Conservation (phyloP, 352 stramenopile genomes). For the Phytophthora niederhauseri region DNA sequence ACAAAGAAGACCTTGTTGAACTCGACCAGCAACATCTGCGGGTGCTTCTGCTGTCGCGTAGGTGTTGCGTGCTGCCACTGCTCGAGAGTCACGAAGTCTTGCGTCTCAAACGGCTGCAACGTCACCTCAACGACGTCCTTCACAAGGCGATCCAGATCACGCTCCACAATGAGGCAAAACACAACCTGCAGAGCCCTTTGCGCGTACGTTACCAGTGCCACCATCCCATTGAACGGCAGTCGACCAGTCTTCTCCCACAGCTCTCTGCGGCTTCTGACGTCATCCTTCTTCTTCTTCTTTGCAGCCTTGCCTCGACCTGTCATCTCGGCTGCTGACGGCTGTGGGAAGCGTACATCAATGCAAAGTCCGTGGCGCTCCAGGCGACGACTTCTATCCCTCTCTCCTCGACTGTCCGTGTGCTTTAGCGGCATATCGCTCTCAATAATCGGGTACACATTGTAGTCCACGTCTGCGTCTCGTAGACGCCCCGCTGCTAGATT, state of each 20-base stretch:
- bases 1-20: slow-evolving; percentile 62
- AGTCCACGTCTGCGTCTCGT: slow-evolving; percentile 36
- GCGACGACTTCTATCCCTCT: slow-evolving; percentile 22
- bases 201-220: slow-evolving; percentile 36
- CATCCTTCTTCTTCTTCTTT: slow-evolving; percentile 18
- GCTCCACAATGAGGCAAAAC: slow-evolving; percentile 46
- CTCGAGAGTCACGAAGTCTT: slow-evolving; percentile 35
- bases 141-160: slow-evolving; percentile 33
- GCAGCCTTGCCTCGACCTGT: slow-evolving; percentile 10
- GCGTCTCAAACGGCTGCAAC: slow-evolving; percentile 40
- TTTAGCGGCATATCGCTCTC: slow-evolving; percentile 22
- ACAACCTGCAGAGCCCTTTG: slow-evolving; percentile 28
- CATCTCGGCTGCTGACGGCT: slow-evolving; percentile 31
- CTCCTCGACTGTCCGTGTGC: slow-evolving; percentile 34
- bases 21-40: slow-evolving; percentile 46
- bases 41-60: slow-evolving; percentile 12
- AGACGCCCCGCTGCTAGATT: slow-evolving; percentile 28
- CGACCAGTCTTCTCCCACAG: slow-evolving; percentile 45
- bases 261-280: slow-evolving; percentile 25
- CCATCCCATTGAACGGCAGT: slow-evolving; percentile 41
- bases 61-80: slow-evolving; percentile 15
- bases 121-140: slow-evolving; percentile 39
- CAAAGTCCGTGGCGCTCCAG: slow-evolving; percentile 39
- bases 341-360: slow-evolving; percentile 36
- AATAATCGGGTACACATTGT: slow-evolving; percentile 38